A percentile compares a stretch with the other conserved stretches of the same genome.
These are phyloP conservation scores for Picochlorum sp. DNA, from an alignment of 139 green algal species.

Conservation along the genomic window DNA sequence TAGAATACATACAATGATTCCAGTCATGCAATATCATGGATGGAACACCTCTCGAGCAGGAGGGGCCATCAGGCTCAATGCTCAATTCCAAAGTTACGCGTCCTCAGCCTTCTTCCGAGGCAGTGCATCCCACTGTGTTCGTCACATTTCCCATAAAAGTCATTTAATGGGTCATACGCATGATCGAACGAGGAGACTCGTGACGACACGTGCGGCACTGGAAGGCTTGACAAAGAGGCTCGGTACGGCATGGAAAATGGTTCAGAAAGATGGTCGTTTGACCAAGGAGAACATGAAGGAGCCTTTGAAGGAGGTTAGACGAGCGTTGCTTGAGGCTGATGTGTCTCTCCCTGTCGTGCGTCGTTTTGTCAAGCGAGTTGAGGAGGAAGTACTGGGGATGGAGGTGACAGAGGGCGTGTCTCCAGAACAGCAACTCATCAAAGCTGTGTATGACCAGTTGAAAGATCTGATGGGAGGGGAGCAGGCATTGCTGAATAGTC, in stretches of 20 bases:
- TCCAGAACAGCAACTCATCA: conserved; percentile 90
- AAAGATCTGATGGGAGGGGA: conserved; percentile 80
- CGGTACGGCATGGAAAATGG: conserved; percentile 69
- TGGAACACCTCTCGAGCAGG: no score
- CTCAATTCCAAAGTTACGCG: no score
- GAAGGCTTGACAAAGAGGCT: conserved; percentile 50
- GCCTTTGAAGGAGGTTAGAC: conserved; percentile 80
- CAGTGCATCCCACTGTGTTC: no score
- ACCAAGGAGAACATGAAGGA: conserved; percentile 93
- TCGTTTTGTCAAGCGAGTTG: conserved; percentile 81
- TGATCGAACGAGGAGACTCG: no score
- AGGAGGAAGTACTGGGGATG: conserved; percentile 70
- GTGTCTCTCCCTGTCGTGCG: conserved; percentile 88
- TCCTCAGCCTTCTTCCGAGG: no score
- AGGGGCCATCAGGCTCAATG: no score
- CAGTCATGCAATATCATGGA: no score
- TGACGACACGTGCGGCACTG: no score
- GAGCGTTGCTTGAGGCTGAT: conserved; percentile 95
- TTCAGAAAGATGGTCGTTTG: conserved; percentile 71
- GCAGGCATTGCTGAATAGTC: conserved; percentile 48
- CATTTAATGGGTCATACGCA: no score
- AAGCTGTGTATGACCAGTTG: conserved; percentile 88
- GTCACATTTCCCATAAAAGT: no score
- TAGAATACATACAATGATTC: no score
- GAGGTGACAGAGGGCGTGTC: conserved; percentile 78